phyloP scores from a whole-genome alignment of 2,329 filamentous ascomycete genomes.

The Ophiobolus disseminans region DNA sequence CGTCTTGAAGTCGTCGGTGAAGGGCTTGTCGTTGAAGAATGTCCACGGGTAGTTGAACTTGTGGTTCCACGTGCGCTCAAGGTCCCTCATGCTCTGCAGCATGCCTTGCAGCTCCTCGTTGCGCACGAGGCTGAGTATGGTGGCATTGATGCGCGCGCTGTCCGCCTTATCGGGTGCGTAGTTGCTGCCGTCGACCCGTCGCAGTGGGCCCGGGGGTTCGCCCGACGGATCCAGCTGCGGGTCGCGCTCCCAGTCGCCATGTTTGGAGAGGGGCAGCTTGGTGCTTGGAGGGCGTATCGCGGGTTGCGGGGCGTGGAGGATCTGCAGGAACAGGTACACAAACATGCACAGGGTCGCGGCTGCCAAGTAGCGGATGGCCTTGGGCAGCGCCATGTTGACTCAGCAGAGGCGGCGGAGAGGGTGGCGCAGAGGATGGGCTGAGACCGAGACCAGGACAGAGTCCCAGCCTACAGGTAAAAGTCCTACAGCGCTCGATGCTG shows the following conservation, averaged over 20 bases:
- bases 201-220: constrained; percentile 80
- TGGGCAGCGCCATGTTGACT: constrained; percentile 78
- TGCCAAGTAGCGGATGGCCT: constrained; percentile 81
- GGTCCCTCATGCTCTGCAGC: constrained; percentile 85
- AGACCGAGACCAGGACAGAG: background rate
- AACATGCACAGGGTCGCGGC: constrained; percentile 74
- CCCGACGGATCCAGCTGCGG: constrained; percentile 84
- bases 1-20: constrained; percentile 90
- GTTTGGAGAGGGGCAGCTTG: constrained; percentile 37
- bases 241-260: constrained; percentile 74
- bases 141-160: constrained; percentile 89
- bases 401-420: background rate
- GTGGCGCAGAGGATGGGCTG: constrained; percentile 8
- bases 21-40: constrained; percentile 96
- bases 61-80: constrained; percentile 94
- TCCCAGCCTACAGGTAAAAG: background rate
- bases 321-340: constrained; percentile 78
- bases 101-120: constrained; percentile 88
- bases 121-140: constrained; percentile 86
- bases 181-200: constrained; percentile 71
- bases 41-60: constrained; percentile 99
- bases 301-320: constrained; percentile 68
- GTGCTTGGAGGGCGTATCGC: constrained; percentile 45
- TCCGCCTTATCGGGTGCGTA: constrained; percentile 79
- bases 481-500: background rate